Evolutionary conservation across 1,284 basidiomycete species (phyloP).

Genomic region (Puccinia polysora): DNA sequence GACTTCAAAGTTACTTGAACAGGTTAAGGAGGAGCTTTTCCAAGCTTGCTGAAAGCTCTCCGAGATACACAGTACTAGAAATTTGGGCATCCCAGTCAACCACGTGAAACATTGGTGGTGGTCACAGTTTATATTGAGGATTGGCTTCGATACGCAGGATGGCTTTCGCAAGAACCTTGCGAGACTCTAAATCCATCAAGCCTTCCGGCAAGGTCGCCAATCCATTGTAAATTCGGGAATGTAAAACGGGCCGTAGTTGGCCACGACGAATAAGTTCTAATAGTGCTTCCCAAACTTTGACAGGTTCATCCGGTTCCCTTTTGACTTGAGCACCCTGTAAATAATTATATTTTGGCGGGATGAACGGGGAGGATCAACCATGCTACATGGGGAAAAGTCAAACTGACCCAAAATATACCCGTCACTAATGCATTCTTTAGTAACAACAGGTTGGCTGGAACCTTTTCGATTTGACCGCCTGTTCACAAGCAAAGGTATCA

Average conservation of each 20-base stretch:
- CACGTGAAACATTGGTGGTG: too few relatives aligned
- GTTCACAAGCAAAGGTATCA: neutral
- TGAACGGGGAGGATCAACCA: too few relatives aligned
- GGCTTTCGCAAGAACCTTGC: conserved; percentile 91
- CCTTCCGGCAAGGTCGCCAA: conserved; percentile 63
- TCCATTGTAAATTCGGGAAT: conserved; percentile 55
- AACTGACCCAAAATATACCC: conserved; percentile 31
- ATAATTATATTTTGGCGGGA: neutral
- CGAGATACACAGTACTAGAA: too few relatives aligned
- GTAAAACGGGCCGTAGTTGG: conserved; percentile 28
- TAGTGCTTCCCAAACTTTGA: conserved; percentile 69
- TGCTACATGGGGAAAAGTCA: too few relatives aligned
- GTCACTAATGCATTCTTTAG: conserved; percentile 24
- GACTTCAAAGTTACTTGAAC: too few relatives aligned
- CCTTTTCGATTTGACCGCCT: conserved; percentile 39
- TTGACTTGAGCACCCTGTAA: conserved; percentile 56
- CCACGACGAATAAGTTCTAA: conserved; percentile 58
- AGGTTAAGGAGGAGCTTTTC: too few relatives aligned
- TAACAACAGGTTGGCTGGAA: conserved; percentile 31
- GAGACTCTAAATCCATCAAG: conserved; percentile 59
- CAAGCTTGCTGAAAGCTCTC: too few relatives aligned
- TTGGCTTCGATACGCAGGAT: conserved; percentile 62
- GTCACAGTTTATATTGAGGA: conserved; percentile 26
- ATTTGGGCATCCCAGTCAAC: too few relatives aligned
- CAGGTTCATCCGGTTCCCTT: conserved; percentile 65